Base-by-base conservation (phyloP, 1,284 basidiomycete species). In the Caloboletus inedulis region DNA sequence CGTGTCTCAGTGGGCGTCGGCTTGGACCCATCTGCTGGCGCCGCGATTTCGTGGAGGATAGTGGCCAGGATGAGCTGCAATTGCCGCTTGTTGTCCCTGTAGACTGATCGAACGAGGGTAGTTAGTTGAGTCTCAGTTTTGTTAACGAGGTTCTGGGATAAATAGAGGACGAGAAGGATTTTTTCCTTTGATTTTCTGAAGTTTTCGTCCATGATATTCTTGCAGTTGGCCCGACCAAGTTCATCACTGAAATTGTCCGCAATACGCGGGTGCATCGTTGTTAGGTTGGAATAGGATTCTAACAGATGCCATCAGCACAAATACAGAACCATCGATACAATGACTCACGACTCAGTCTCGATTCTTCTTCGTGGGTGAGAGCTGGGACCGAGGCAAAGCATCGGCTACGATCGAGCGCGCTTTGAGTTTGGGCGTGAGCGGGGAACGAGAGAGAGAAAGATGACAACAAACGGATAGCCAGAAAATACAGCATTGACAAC, bases 401-500 rank as follows among this genome's bases (percentile, higher is more conserved):
- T 36, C 41, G 48, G 33, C 29, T 53, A 36, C 52, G 63, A 48
- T 69, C 56, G 4, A 66, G 56, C 0, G 56, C 48, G n/a, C 64
- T 66, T 39, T 12, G 45, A 2, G 16, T 27, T n/a, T 25, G 8
- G 35, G 25, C 5, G 19, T 60, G 19, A 64, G 41, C 4, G 2
- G 3, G 9, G 1, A 23, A 21, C 1, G 2, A 37, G 23, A 34
- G n/a, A 36, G 10, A 21, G 21, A 33, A 35, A 23, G 23, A 36
- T 18, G 12, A 33, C n/a, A 31, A 64, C 69, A 14, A 39, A 72
- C 71, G 63, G 60, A 51, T 62, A 73, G 19, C 48, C n/a, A 25
- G 51, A 48, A 36, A 66, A 56, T 7, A 71, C 50, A 14, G 53
- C 57, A 35, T 68, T 60, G 42, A 63, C 51, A 7, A 72, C 49